Evolutionary conservation across 2,329 filamentous ascomycete species (phyloP), one percentile per base, ranked within the genome.

Genomic region (Arthrobotrys pseudoclavata): DNA sequence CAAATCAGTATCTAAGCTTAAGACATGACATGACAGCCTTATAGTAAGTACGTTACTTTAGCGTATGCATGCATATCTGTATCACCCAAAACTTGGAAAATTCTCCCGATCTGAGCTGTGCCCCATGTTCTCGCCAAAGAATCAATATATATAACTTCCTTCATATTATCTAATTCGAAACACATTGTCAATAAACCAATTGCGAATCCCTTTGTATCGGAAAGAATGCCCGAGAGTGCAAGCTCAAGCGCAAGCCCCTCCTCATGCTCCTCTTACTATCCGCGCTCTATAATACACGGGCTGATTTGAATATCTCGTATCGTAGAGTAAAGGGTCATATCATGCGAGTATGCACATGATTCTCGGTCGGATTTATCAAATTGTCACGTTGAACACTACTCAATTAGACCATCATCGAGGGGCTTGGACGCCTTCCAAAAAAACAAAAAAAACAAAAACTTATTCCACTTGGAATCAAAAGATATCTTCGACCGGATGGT

Each of bases 291-390:
- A 60, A 1, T 42, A 26, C 55, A 34, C 31, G 55, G 31, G 18
- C 12, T 5, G 34, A 42, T 57, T 42, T 4, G 20, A 60, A 60
- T 60, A 60, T 60, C 55, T 60, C 55, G 55, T 60, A 60, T 60
- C 55, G 9, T 18, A 22, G 40, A 69, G 66, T 24, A 72, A 62
- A 60, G 69, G 60, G 60, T 47, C 26, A 18, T 24, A 48, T 74
- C 69, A 74, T 74, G 69, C 62, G 53, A 74, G 45, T 42, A 31
- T 42, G 45, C 69, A 74, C 62, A 67, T 74, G 69, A 74, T 68
- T 62, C 31, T 47, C 37, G 18, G 9, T 64, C 57, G 29, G 53
- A 55, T 71, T 62, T 53, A 71, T 71, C 68, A 57, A 57, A 71
- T 71, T 34, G 68, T 48, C 68, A 71, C 34, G 47, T 60, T 52